Base-by-base conservation (phyloP, 208 protist genomes). In the Giardia muris region DNA sequence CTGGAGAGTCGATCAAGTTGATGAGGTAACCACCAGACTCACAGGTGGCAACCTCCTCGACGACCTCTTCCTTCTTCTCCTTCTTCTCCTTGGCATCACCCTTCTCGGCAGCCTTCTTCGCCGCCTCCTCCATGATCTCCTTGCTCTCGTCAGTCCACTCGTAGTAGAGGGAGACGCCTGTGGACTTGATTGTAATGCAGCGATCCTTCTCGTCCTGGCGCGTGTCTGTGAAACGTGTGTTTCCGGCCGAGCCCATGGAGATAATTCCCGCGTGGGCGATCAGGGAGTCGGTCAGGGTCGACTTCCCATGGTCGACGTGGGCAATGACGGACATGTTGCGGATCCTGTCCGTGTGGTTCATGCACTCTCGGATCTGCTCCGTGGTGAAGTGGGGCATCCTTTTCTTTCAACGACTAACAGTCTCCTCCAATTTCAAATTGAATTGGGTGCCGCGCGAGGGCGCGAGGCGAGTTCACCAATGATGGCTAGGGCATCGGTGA, bases 161-260 rank as follows among this genome's bases (percentile, higher is more conserved):
- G 95, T 98, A 99, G 95, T 98, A 98, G 90, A 99, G 95, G 44
- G 98, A 99, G 93, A 99, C 97, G 94, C 96, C 96, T 47, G 98
- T 99, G 43, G 98, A 98, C 95, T 99, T 99, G 96, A 99, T 99
- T 90, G 98, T 99, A 93, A 99, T 99, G 95, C 97, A 95, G 95
- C 98, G 97, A 4, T 98, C 98, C 95, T 98, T 97, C 95, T 99
- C 97, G 93, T 98, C 97, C 86, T 94, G 87, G 92, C 97, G 95
- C 22, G 96, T 97, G 95, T 98, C 97, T 47, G 95, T 98, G 92
- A 96, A 96, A 93, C 97, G 95, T 57, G 94, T 94, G 47, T 98
- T 96, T 95, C 97, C 97, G 88, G 96, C 96, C 44, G 95, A 94
- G 46, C 94, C 92, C 1, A 93, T 89, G 42, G 96, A 96, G 95